Evolutionary conservation across 2,329 filamentous ascomycete genomes (phyloP).

Genomic region (Kalmusia sp.): DNA sequence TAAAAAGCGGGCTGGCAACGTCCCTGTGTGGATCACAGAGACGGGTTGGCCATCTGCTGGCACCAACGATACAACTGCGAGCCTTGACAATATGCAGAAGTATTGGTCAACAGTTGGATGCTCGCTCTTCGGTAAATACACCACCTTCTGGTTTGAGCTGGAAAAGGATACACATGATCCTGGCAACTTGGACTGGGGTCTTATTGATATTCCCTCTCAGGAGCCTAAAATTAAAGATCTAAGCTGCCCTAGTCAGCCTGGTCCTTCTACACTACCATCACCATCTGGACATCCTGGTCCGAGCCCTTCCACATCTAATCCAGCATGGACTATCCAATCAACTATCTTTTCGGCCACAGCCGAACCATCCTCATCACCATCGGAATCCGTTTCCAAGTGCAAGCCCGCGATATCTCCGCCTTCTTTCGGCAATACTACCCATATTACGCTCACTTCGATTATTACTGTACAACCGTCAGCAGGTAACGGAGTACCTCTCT

Average conservation of each 20-base stretch:
- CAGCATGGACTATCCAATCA: neutral
- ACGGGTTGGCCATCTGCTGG: slow-evolving; percentile 40
- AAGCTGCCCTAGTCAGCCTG: slow-evolving; percentile 19
- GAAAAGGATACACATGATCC: slow-evolving; percentile 26
- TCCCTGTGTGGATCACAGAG: slow-evolving; percentile 44
- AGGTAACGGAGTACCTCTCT: neutral
- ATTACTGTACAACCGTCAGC: neutral
- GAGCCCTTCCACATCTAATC: neutral
- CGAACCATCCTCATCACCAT: too few species aligned
- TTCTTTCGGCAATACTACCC: neutral
- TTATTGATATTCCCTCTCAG: slow-evolving; percentile 24
- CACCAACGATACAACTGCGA: neutral
- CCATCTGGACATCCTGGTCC: neutral
- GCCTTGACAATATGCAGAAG: slow-evolving; percentile 26
- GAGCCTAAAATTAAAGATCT: slow-evolving; percentile 28
- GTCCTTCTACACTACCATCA: neutral
- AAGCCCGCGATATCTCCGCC: too few species aligned
- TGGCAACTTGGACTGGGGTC: slow-evolving; percentile 33
- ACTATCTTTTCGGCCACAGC: neutral
- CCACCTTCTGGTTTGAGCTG: slow-evolving; percentile 44
- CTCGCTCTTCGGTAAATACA: slow-evolving; percentile 35
- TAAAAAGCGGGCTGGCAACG: slow-evolving; percentile 28
- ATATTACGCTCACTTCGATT: neutral
- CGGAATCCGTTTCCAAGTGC: too few species aligned
- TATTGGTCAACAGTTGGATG: slow-evolving; percentile 43